Evolutionary conservation across 352 stramenopile genomes (phyloP).

Genomic region (Pythium aphanidermatum): DNA sequence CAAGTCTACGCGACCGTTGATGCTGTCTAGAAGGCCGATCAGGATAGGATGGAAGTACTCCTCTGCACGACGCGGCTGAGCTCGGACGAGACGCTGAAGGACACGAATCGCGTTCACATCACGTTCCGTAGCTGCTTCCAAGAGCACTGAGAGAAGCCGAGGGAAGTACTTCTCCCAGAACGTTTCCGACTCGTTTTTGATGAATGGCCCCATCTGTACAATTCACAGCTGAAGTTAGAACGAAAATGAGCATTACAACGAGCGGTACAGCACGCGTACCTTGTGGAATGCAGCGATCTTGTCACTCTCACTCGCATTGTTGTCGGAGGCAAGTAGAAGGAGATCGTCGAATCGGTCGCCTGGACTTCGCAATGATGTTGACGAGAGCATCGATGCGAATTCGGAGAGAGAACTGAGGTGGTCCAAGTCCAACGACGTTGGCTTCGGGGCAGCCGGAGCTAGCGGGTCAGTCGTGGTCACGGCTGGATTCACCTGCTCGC

Average conservation of each 20-base stretch:
- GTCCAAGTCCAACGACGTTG: constrained; percentile 12
- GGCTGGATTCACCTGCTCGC: neutral
- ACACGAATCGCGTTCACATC: constrained; percentile 51
- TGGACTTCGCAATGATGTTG: neutral
- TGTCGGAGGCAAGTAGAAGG: constrained; percentile 33
- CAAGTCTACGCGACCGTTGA: constrained; percentile 33
- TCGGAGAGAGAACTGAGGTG: constrained; percentile 15
- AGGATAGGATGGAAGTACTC: constrained; percentile 58
- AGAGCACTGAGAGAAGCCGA: constrained; percentile 11
- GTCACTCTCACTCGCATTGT: constrained; percentile 38
- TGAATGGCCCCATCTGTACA: constrained; percentile 15
- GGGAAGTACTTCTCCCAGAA: constrained; percentile 23
- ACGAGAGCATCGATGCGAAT: constrained; percentile 18
- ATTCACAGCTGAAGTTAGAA: neutral
- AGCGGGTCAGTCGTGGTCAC: too few species aligned
- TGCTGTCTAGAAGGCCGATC: constrained; percentile 41
- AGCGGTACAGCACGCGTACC: constrained; percentile 18
- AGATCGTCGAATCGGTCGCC: constrained; percentile 38
- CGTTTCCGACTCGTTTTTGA: constrained; percentile 14
- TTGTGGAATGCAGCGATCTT: constrained; percentile 37
- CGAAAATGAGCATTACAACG: neutral
- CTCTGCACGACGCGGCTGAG: constrained; percentile 32
- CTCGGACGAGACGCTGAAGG: constrained; percentile 35
- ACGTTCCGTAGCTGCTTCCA: constrained; percentile 35
- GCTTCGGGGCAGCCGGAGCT: too few species aligned